These are phyloP conservation scores for Brassica carinata DNA, from an alignment of 345 rosid species.

Conservation along the genomic window DNA sequence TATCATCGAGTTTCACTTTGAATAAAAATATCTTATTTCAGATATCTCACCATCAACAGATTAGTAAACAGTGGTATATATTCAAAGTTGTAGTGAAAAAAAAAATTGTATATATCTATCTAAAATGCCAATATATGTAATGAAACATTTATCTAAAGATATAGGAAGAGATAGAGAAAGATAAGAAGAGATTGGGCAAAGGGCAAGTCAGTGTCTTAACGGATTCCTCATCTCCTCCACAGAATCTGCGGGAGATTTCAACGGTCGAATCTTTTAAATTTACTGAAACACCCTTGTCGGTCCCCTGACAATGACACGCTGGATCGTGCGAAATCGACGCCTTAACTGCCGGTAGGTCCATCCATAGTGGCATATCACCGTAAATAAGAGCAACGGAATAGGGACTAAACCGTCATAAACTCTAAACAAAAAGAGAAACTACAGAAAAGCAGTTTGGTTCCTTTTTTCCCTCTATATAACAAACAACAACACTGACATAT, in stretches of 20 bases:
- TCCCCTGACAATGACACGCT: constrained; percentile 38
- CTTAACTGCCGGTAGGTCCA: constrained; percentile 69
- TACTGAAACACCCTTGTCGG: constrained; percentile 35
- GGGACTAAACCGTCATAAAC: constrained; percentile 14
- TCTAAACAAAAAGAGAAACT: constrained; percentile 23
- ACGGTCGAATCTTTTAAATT: constrained; percentile 28
- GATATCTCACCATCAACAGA: too few relatives aligned
- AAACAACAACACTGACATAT: constrained; percentile 25
- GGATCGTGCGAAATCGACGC: constrained; percentile 67
- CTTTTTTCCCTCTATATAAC: constrained; percentile 23
- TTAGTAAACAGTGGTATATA: too few relatives aligned
- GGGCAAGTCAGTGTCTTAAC: constrained; percentile 15
- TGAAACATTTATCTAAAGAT: background rate
- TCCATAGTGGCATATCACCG: constrained; percentile 47
- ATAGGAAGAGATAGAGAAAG: background rate
- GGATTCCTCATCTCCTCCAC: constrained; percentile 41
- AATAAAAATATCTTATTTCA: too few relatives aligned
- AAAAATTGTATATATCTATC: background rate
- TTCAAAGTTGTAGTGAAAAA: background rate
- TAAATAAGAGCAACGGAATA: constrained; percentile 42
- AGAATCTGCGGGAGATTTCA: constrained; percentile 31
- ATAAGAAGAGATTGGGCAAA: constrained; percentile 6
- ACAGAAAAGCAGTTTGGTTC: constrained; percentile 35
- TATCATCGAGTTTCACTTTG: too few relatives aligned
- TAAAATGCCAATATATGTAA: background rate